These are phyloP conservation scores for Talaromyces funiculosus DNA, from an alignment of 2,329 filamentous ascomycete species.

Conservation along the genomic window DNA sequence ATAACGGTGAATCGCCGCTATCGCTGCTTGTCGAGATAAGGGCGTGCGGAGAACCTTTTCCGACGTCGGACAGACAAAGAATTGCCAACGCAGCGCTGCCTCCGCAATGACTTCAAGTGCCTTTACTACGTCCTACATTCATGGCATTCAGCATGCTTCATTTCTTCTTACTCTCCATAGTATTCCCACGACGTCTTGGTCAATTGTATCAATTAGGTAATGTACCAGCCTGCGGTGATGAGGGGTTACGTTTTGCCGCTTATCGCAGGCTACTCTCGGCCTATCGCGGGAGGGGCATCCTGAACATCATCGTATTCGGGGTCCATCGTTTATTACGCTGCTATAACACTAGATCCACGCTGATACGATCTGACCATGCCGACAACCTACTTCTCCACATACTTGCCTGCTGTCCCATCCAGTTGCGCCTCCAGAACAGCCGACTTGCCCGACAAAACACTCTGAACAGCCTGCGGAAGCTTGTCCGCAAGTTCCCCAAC, in stretches of 20 bases:
- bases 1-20: constrained; percentile 1
- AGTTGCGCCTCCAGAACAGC: constrained; percentile 59
- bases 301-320: no score
- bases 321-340: no score
- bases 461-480: constrained; percentile 54
- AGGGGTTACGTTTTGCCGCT: neutral
- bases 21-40: constrained; percentile 1
- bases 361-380: neutral
- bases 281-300: neutral
- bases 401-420: constrained; percentile 53
- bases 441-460: constrained; percentile 51
- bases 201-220: neutral
- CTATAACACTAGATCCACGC: no score
- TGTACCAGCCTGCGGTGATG: neutral
- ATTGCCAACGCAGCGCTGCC: neutral
- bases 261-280: constrained; percentile 1
- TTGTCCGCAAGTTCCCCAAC: constrained; percentile 51
- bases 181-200: no score
- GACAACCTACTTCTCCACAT: constrained; percentile 21
- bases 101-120: no score
- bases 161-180: no score
- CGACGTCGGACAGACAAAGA: no score
- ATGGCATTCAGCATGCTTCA: no score
- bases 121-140: no score
- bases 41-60: neutral